phyloP scores from a whole-genome alignment of 768 basidiomycete genomes.

The Suillus sp. region DNA sequence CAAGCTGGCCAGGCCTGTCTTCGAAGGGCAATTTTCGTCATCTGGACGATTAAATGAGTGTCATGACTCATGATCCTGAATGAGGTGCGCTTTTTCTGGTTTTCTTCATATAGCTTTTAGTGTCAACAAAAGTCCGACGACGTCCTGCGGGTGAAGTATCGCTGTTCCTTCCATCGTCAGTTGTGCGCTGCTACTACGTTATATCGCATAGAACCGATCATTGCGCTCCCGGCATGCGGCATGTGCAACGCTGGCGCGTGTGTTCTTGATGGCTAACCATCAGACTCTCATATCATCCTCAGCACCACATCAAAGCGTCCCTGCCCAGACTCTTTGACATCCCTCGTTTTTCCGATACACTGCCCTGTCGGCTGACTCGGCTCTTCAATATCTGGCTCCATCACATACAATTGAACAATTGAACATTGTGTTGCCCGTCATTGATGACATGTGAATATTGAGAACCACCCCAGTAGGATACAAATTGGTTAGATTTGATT shows the following conservation, averaged over 20 bases:
- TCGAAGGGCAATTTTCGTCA: not conserved
- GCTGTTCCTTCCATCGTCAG: no score
- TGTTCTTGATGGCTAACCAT: not conserved
- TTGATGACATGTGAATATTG: no score
- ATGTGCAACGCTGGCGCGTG: not conserved
- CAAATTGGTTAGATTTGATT: not conserved
- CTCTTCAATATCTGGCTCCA: not conserved
- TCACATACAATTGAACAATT: not conserved
- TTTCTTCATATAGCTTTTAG: not conserved
- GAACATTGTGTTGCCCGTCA: not conserved
- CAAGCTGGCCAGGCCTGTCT: not conserved
- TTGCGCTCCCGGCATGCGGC: not conserved
- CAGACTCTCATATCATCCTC: not conserved
- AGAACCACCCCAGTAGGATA: not conserved
- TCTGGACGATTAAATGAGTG: not conserved
- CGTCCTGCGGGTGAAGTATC: not conserved
- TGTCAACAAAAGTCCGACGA: not conserved
- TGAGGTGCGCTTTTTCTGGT: not conserved
- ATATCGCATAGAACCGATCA: not conserved
- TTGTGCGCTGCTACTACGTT: not conserved
- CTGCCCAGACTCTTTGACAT: not conserved
- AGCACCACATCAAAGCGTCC: not conserved
- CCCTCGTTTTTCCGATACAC: not conserved
- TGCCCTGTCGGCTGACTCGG: not conserved
- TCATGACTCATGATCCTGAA: not conserved